phyloP scores from a whole-genome alignment of 2,329 filamentous ascomycete genomes.

The Epichloe sibirici region DNA sequence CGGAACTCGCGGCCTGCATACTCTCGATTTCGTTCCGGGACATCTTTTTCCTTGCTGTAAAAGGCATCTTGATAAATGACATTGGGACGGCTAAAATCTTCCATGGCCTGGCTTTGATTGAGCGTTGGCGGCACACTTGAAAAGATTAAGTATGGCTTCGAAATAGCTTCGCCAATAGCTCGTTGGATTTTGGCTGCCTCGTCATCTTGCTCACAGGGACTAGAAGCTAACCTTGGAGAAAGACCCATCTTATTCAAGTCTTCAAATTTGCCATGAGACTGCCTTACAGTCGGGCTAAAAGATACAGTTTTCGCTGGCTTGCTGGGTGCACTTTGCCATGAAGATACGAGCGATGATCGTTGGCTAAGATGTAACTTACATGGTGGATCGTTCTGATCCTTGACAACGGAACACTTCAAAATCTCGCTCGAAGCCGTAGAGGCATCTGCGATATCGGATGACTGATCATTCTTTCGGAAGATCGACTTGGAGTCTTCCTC shows the following conservation, averaged over 20 bases:
- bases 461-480: not conserved
- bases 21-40: conserved; percentile 63
- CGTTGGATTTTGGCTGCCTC: conserved; percentile 2
- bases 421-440: not conserved
- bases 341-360: not conserved
- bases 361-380: not conserved
- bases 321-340: conserved; percentile 34
- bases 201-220: conserved; percentile 1
- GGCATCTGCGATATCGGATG: not conserved
- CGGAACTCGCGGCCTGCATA: conserved; percentile 83
- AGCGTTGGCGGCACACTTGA: conserved; percentile 16
- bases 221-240: not conserved
- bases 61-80: conserved; percentile 76
- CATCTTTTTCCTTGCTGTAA: conserved; percentile 74
- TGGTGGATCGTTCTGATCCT: not conserved
- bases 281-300: not conserved
- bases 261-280: not conserved
- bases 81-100: conserved; percentile 35
- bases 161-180: conserved; percentile 1
- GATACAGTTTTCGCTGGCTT: conserved; percentile 4
- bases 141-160: conserved; percentile 12
- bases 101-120: conserved; percentile 12
- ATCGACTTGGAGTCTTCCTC: not conserved
- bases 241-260: not conserved
- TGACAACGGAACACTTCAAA: not conserved